Evolutionary conservation across 2,329 filamentous ascomycete genomes (phyloP), one percentile per base, ranked within the genome.

Genomic region (Colletotrichum phormii): DNA sequence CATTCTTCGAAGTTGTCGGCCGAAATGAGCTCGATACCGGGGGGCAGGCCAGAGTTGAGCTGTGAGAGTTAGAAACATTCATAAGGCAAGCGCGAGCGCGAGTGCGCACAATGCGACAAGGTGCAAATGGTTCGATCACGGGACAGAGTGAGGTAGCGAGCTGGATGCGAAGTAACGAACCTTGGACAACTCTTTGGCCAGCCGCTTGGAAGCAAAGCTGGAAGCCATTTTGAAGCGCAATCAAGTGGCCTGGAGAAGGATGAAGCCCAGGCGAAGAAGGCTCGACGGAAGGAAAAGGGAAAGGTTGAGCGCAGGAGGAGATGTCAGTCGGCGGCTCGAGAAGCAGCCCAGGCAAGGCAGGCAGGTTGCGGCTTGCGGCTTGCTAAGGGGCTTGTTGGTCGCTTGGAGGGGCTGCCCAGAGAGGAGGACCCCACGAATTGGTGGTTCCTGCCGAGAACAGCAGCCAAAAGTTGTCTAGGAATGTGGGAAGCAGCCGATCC

Each of bases 1-100:
- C 97, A 99, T 85, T 97, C 93, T 79, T 94, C 89, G 64, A 98
- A 91, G 81, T 95, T 92, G 59, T 97, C 94, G 70, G 94, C 92
- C 60, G 92, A 90, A 72, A 97, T 91, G 61, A 98, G 90, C 61
- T 89, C 87, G 82, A 99, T 98, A 65, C 91, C 91, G 22, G 90
- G 90, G 53, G 91, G 91, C 51, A 92, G 80, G 73, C 86, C 87
- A 64, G 83, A 82, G 74, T 84, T 87, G 61, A 75, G 74, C 74
- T 75, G 26, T 8, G n/a, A 49, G 33, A 15, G 64, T 75, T 62
- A 75, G 67, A n/a, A 18, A 15, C 11, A 49, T 54, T 64, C 35
- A 35, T 24, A 12, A 59, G 22, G 49, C 62, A 49, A 49, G 42
- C 55, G 35, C 15, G 8, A 42, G 37, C 49, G 62, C 61, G 31